Conservation (phyloP, 164 flowering plant genomes). For the Cinnamomum chago region DNA sequence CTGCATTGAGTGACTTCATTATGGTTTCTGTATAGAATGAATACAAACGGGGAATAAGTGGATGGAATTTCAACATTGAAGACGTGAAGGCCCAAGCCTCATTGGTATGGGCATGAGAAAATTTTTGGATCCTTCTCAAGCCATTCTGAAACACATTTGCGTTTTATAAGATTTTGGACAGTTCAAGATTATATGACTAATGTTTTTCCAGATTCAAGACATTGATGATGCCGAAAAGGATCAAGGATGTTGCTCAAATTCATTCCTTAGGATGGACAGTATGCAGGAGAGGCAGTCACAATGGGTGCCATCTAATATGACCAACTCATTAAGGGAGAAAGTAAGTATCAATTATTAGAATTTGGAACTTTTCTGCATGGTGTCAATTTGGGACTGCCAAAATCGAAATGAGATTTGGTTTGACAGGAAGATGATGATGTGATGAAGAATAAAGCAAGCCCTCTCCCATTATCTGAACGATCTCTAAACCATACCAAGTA, state of each 20-base stretch:
- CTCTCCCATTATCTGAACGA: slow-evolving; percentile 27
- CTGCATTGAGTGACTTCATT: not conserved
- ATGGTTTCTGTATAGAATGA: slow-evolving; percentile 51
- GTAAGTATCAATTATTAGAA: slow-evolving; percentile 18
- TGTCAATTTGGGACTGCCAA: not conserved
- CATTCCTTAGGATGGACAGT: slow-evolving; percentile 27
- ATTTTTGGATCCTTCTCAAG: not conserved
- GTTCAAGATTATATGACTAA: not conserved
- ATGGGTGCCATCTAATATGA: not conserved
- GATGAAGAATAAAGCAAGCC: slow-evolving; percentile 21
- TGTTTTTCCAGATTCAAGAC: slow-evolving; percentile 59
- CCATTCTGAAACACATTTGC: not conserved
- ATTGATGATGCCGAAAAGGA: slow-evolving; percentile 51
- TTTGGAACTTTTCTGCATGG: not conserved
- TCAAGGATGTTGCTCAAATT: slow-evolving; percentile 35
- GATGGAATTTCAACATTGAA: slow-evolving; percentile 92
- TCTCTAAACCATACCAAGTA: slow-evolving; percentile 34
- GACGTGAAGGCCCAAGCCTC: slow-evolving; percentile 91
- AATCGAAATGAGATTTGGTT: slow-evolving; percentile 9
- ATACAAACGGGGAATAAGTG: slow-evolving; percentile 93
- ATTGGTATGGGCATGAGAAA: slow-evolving; percentile 41
- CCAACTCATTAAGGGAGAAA: slow-evolving; percentile 15
- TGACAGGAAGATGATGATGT: slow-evolving; percentile 48
- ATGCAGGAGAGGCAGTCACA: slow-evolving; percentile 25
- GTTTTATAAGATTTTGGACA: not conserved